Evolutionary conservation across 768 basidiomycete species (phyloP), one percentile per base, ranked within the genome.

Genomic region (Galerina marginata): DNA sequence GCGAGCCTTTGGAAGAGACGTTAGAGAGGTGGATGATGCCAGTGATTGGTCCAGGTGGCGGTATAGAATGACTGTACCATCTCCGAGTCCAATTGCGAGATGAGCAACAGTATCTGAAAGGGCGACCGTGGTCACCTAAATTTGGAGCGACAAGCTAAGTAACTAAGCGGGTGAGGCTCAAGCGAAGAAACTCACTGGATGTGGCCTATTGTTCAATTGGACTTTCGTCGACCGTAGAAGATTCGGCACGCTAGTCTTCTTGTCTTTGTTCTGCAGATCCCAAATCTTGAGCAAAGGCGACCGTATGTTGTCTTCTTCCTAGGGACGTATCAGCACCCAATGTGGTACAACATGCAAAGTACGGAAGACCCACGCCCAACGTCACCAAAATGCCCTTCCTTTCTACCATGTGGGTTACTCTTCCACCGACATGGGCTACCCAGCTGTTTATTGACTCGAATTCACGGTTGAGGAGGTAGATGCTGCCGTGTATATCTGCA

Each of bases 41-140:
- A 96, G 80, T 1, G 95, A 95, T 71, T 98, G 95, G 71, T 96
- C 90, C 16, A 98, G 80, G 69, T 98, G 93, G 6, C 93, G 87
- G 71, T 93, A 96, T 14, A 97, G 81, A 9, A 99, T 81, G 14
- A 97, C 96, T 0, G 92, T 92, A 25, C 97, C 97, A 69, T 98
- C 96, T 6, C 89, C 95, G n/a, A 99, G 84, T 12, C 96, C 97
- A 42, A 99, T 85, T 6, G 96, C 90, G 25, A 99, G 86, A 72
- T 95, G 92, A 0, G 92, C 86, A 3, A 97, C 80, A 15, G 84
- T 83, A 6, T 86, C 76, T 0, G 96, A 91, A 20, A 95, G 77
- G 0, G 95, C 92, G 43, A 97, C 78, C 1, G 90, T 85, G 2
- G 93, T 88, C 10, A 96, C 87, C 86, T 92, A 50, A 20, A 20